Conservation (phyloP, 768 basidiomycete species). For the Boletus vermiculosoides region DNA sequence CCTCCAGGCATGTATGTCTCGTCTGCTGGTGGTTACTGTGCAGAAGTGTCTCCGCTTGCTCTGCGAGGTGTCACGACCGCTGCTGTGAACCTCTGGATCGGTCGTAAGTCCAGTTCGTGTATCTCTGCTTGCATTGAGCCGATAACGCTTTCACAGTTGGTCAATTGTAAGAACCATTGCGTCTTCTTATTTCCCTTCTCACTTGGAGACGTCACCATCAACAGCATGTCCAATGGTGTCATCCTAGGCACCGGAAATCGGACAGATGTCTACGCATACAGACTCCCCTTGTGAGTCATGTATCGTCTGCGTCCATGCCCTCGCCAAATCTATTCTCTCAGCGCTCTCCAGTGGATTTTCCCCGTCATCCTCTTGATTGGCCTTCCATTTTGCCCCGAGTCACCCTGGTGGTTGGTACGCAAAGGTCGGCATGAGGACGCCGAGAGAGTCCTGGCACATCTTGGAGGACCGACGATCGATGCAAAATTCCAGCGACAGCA, state of each 20-base stretch:
- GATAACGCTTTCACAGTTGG: constrained; percentile 16
- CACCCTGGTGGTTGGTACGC: constrained; percentile 36
- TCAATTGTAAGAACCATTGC: constrained; percentile 17
- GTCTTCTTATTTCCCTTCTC: neutral
- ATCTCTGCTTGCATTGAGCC: neutral
- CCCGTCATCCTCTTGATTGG: constrained; percentile 31
- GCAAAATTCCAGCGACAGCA: constrained; percentile 23
- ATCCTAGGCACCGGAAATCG: constrained; percentile 24
- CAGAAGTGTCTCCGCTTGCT: constrained; percentile 31
- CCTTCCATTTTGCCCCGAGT: constrained; percentile 32
- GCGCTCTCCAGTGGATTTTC: constrained; percentile 35
- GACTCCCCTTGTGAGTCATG: constrained; percentile 25
- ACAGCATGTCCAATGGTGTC: constrained; percentile 27
- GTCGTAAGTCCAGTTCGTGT: constrained; percentile 10
- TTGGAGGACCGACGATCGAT: constrained; percentile 25
- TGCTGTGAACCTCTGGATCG: constrained; percentile 26
- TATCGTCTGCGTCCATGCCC: neutral
- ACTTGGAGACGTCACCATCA: neutral
- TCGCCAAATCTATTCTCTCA: neutral
- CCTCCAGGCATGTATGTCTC: constrained; percentile 25
- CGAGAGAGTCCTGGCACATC: constrained; percentile 12
- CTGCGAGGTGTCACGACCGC: constrained; percentile 27
- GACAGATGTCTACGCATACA: constrained; percentile 25
- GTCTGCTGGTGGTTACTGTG: constrained; percentile 24
- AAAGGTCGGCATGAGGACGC: constrained; percentile 29